A percentile compares a stretch with the other conserved stretches of the same genome.
Evolutionary conservation across 345 rosid genomes (phyloP).

Genomic region (Pistacia integerrima): DNA sequence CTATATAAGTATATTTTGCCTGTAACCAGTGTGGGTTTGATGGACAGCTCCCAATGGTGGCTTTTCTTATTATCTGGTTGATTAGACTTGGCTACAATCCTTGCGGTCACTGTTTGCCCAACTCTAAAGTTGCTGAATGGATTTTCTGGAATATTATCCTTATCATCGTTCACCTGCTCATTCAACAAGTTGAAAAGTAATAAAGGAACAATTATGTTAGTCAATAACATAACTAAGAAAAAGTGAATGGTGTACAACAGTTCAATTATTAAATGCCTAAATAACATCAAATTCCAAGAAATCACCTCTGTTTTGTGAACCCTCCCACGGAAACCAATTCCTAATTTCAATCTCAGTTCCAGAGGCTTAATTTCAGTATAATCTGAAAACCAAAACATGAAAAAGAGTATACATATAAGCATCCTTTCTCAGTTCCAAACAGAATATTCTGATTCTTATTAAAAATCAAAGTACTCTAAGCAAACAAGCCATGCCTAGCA

Average conservation of each 20-base stretch:
- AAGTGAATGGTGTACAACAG: not conserved
- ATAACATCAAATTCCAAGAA: constrained; percentile 21
- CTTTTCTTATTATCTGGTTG: constrained; percentile 51
- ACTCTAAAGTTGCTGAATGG: constrained; percentile 69
- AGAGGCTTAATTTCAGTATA: constrained; percentile 78
- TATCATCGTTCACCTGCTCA: constrained; percentile 61
- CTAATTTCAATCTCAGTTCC: constrained; percentile 85
- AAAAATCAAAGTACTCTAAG: no score
- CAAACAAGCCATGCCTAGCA: no score
- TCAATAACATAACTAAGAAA: constrained; percentile 13
- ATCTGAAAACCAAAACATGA: constrained; percentile 49
- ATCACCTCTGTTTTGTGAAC: constrained; percentile 90
- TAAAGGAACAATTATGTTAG: not conserved
- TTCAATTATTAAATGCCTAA: constrained; percentile 8
- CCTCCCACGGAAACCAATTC: constrained; percentile 75
- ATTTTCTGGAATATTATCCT: constrained; percentile 46
- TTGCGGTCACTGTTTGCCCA: constrained; percentile 86
- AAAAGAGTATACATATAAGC: constrained; percentile 2
- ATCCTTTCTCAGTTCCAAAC: not conserved
- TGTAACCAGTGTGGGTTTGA: constrained; percentile 66
- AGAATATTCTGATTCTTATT: no score
- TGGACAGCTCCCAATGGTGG: constrained; percentile 79
- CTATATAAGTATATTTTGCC: constrained; percentile 42
- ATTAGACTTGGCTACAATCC: constrained; percentile 61
- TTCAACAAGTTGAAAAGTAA: constrained; percentile 22